A percentile compares a stretch with the other conserved stretches of the same genome.
Conservation (phyloP, 257 asterid genomes). For the Gentiana dahurica region DNA sequence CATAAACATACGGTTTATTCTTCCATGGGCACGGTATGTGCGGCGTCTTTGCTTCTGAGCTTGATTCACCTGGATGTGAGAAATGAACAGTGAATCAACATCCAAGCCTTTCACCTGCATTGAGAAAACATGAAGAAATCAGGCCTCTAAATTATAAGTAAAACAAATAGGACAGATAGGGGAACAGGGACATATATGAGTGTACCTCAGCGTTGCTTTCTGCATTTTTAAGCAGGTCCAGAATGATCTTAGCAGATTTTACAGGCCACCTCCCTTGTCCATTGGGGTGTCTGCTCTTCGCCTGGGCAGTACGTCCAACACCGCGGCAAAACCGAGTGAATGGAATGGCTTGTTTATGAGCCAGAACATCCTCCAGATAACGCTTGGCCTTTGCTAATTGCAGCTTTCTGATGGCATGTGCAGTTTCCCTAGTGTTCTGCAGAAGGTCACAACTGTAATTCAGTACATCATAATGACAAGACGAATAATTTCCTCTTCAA, state of each 20-base stretch:
- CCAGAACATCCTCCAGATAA: constrained; percentile 79
- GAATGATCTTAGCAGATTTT: constrained; percentile 60
- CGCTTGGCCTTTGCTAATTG: constrained; percentile 76
- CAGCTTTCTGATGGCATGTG: constrained; percentile 69
- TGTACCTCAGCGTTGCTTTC: constrained; percentile 92
- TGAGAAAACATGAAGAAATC: background rate
- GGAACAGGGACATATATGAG: too few relatives aligned
- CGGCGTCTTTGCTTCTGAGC: constrained; percentile 89
- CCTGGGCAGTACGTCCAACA: constrained; percentile 88
- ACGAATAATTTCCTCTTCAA: too few relatives aligned
- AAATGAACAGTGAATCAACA: constrained; percentile 77
- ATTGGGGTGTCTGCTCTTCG: constrained; percentile 80
- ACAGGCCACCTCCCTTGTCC: constrained; percentile 94
- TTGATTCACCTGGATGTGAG: constrained; percentile 88
- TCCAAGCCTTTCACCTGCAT: constrained; percentile 84
- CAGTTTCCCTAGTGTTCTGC: constrained; percentile 87
- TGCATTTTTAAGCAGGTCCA: constrained; percentile 74
- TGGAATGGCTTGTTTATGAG: constrained; percentile 86
- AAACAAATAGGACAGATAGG: too few relatives aligned
- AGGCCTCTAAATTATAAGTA: background rate
- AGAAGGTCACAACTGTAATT: background rate
- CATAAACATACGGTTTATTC: constrained; percentile 49
- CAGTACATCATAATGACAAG: too few relatives aligned
- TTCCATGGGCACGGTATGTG: constrained; percentile 76
- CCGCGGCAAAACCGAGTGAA: constrained; percentile 80